These are phyloP conservation scores for Lactarius trivialis DNA, from an alignment of 768 basidiomycete species.

Conservation along the genomic window DNA sequence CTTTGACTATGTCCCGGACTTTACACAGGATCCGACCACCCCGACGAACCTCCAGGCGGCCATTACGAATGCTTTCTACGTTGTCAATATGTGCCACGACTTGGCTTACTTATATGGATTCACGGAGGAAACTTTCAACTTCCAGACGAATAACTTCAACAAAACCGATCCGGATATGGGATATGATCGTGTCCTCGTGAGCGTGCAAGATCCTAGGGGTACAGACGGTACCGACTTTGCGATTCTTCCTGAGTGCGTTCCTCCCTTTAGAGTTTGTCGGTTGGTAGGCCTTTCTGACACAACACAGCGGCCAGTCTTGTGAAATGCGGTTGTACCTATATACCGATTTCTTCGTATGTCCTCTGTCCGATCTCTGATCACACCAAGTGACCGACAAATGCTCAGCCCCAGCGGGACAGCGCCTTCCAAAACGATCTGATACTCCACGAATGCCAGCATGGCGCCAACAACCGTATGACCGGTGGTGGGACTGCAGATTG, in stretches of 20 bases:
- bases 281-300: not conserved
- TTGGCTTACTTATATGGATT: conserved; percentile 48
- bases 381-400: conserved; percentile 21
- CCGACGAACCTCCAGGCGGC: conserved; percentile 48
- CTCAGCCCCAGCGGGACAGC: conserved; percentile 54
- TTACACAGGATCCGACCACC: conserved; percentile 34
- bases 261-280: not conserved
- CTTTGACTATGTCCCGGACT: conserved; percentile 36
- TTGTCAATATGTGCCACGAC: conserved; percentile 36
- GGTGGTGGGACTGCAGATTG: conserved; percentile 55
- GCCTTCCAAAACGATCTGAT: conserved; percentile 55
- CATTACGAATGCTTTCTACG: conserved; percentile 51
- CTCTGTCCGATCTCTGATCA: conserved; percentile 2
- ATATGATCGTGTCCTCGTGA: conserved; percentile 43
- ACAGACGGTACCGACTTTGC: conserved; percentile 41
- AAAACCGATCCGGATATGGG: conserved; percentile 22
- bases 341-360: conserved; percentile 26
- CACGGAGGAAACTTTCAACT: conserved; percentile 52
- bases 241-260: conserved; percentile 38
- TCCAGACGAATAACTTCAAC: conserved; percentile 48
- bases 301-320: conserved; percentile 32
- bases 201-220: conserved; percentile 45
- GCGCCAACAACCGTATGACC: conserved; percentile 26
- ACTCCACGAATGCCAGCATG: conserved; percentile 41
- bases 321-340: conserved; percentile 39